These are phyloP conservation scores for Fusarium brevicatenulatum DNA, from an alignment of 2,329 filamentous ascomycete genomes.

Conservation along the genomic window DNA sequence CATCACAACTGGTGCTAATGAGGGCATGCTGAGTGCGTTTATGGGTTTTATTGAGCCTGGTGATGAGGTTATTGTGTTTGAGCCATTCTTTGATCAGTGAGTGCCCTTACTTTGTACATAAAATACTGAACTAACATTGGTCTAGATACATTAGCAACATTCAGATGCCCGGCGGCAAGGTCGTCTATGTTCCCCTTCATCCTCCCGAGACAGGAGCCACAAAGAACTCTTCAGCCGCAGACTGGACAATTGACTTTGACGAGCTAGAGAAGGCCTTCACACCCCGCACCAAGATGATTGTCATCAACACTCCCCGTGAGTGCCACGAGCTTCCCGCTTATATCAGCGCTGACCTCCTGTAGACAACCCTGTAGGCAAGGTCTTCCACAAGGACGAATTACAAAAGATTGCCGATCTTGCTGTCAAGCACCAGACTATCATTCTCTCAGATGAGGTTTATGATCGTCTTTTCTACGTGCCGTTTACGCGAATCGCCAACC, in stretches of 20 bases:
- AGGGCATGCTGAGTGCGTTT: slow-evolving; percentile 95
- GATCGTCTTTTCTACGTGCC: slow-evolving; percentile 95
- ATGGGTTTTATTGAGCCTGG: slow-evolving; percentile 96
- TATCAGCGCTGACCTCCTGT: slow-evolving; percentile 22
- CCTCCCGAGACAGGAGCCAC: slow-evolving; percentile 83
- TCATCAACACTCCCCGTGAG: slow-evolving; percentile 78
- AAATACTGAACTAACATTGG: not conserved
- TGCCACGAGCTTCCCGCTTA: not conserved
- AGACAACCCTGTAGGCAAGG: slow-evolving; percentile 97
- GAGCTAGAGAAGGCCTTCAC: slow-evolving; percentile 86
- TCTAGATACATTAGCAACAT: slow-evolving; percentile 87
- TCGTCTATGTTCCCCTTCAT: slow-evolving; percentile 94
- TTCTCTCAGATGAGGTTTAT: slow-evolving; percentile 93
- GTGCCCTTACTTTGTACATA: not conserved
- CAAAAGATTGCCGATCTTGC: slow-evolving; percentile 87
- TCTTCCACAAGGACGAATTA: slow-evolving; percentile 86
- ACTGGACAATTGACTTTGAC: slow-evolving; percentile 89
- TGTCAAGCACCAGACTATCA: slow-evolving; percentile 92
- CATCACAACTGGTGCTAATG: slow-evolving; percentile 91
- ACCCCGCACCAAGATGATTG: slow-evolving; percentile 93
- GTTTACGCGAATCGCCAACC: slow-evolving; percentile 89
- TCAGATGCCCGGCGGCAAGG: slow-evolving; percentile 95
- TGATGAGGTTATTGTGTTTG: slow-evolving; percentile 97
- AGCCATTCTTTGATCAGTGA: slow-evolving; percentile 97
- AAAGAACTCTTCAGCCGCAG: slow-evolving; percentile 83